Evolutionary conservation across 176 grass and related monocot genomes (phyloP).

Genomic region (Saccharum officinarum): DNA sequence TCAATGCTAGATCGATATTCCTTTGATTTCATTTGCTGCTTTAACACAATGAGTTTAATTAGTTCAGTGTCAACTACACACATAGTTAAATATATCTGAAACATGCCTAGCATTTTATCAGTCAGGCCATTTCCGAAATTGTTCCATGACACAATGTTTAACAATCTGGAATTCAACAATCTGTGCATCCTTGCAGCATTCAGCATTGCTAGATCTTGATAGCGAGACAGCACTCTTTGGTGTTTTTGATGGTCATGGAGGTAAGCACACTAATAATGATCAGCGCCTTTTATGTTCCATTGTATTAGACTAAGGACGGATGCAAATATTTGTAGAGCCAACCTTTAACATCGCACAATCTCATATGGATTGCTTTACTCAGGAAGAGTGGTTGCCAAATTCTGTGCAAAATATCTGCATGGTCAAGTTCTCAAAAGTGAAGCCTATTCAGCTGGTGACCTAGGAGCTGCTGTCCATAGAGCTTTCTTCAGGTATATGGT

Average conservation of each 20-base stretch:
- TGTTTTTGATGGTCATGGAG: constrained; percentile 98
- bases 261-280: constrained; percentile 42
- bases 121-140: constrained; percentile 13
- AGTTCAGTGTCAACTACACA: constrained; percentile 10
- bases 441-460: constrained; percentile 74
- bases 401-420: constrained; percentile 95
- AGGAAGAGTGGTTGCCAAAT: constrained; percentile 95
- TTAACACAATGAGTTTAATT: constrained; percentile 21
- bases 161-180: constrained; percentile 9
- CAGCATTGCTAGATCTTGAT: constrained; percentile 84
- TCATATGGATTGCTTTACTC: constrained; percentile 40
- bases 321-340: not conserved
- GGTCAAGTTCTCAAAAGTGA: constrained; percentile 79
- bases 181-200: constrained; percentile 63
- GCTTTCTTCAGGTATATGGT: constrained; percentile 88
- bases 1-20: not conserved
- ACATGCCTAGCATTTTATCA: constrained; percentile 1
- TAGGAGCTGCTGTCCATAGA: constrained; percentile 68
- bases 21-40: constrained; percentile 22
- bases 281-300: constrained; percentile 29
- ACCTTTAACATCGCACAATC: not conserved
- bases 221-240: constrained; percentile 83
- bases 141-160: not conserved
- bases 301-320: not conserved
- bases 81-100: constrained; percentile 15